Evolutionary conservation across 345 rosid genomes (phyloP).

Genomic region (Salix caprea): DNA sequence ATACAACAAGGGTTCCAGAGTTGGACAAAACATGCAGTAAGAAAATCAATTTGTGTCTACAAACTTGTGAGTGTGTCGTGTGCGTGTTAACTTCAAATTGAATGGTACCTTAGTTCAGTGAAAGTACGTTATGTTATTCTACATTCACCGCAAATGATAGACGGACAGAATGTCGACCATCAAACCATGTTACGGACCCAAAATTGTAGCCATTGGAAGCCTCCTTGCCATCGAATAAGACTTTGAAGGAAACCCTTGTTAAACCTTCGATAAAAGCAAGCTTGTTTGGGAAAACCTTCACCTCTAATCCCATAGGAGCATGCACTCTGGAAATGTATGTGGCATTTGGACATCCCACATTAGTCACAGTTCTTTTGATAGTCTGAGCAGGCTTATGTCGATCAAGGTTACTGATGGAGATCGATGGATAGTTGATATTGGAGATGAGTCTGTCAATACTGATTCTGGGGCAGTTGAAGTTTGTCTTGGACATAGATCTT

Average conservation of each 20-base stretch:
- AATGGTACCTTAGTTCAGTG: too few relatives aligned
- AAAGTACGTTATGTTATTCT: neutral
- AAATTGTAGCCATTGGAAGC: slow-evolving; percentile 53
- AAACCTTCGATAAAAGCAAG: slow-evolving; percentile 32
- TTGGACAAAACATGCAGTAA: too few relatives aligned
- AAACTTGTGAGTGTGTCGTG: too few relatives aligned
- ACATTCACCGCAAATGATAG: slow-evolving; percentile 53
- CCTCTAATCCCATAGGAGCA: slow-evolving; percentile 49
- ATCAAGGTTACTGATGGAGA: slow-evolving; percentile 52
- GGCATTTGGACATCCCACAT: slow-evolving; percentile 49
- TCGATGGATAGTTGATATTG: slow-evolving; percentile 64
- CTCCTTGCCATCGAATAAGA: slow-evolving; percentile 40
- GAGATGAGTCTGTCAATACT: slow-evolving; percentile 41
- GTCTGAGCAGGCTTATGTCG: slow-evolving; percentile 16
- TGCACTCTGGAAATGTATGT: slow-evolving; percentile 42
- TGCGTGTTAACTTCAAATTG: too few relatives aligned
- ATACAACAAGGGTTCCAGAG: too few relatives aligned
- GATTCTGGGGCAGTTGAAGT: slow-evolving; percentile 48
- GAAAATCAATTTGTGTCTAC: too few relatives aligned
- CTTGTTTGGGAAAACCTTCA: slow-evolving; percentile 47
- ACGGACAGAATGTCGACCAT: slow-evolving; percentile 49
- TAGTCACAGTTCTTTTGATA: slow-evolving; percentile 50
- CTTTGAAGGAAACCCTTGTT: slow-evolving; percentile 36
- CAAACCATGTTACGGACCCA: slow-evolving; percentile 61
- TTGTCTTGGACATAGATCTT: slow-evolving; percentile 36